These are phyloP conservation scores for Colletotrichum salicis DNA, from an alignment of 2,329 filamentous ascomycete species.

Conservation along the genomic window DNA sequence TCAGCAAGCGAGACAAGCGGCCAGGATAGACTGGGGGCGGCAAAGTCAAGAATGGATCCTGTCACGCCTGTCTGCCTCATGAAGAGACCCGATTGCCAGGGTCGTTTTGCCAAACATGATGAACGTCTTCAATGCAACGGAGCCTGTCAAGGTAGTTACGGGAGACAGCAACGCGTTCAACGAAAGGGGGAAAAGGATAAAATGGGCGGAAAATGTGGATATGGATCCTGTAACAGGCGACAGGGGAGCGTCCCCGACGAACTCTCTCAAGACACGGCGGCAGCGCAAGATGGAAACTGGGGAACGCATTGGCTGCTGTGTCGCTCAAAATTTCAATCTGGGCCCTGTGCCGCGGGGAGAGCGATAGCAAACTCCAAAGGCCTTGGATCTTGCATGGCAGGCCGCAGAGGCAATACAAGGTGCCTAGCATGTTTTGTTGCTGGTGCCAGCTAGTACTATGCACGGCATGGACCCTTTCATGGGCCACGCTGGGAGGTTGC, in stretches of 20 bases:
- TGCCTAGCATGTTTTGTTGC: background rate
- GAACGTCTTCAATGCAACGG: conserved; percentile 19
- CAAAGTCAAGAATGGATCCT: conserved; percentile 13
- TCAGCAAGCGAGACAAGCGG: conserved; percentile 22
- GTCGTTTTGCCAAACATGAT: conserved; percentile 24
- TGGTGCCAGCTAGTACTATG: background rate
- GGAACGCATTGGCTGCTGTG: conserved; percentile 26
- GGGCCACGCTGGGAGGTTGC: background rate
- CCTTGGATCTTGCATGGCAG: background rate
- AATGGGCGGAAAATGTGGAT: conserved; percentile 5
- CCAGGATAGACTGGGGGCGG: conserved; percentile 11
- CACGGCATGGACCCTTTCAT: background rate
- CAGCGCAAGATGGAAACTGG: conserved; percentile 18
- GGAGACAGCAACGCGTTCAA: conserved; percentile 13
- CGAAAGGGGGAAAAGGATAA: conserved; percentile 12
- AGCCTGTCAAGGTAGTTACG: conserved; percentile 1
- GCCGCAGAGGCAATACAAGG: background rate
- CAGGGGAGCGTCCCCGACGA: conserved; percentile 4
- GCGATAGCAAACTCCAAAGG: conserved; percentile 3
- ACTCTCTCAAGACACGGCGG: conserved; percentile 6
- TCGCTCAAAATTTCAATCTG: conserved; percentile 30
- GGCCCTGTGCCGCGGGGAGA: conserved; percentile 14
- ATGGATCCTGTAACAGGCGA: conserved; percentile 22
- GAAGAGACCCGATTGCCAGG: conserved; percentile 20
- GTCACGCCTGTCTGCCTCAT: conserved; percentile 16